phyloP scores from a whole-genome alignment of 2,329 filamentous ascomycete species.

The Xylariaceae sp. region DNA sequence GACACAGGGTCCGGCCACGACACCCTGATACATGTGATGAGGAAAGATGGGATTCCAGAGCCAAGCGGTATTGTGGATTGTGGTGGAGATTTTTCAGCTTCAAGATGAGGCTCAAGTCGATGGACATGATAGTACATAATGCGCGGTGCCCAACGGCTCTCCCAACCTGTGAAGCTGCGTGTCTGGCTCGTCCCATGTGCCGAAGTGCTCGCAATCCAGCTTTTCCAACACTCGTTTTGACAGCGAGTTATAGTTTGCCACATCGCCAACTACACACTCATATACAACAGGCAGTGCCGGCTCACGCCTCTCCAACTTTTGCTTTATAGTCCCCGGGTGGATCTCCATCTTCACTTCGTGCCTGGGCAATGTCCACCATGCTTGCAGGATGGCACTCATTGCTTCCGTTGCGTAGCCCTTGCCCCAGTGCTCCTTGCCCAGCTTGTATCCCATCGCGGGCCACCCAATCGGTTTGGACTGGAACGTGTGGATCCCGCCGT shows the following conservation, averaged over 20 bases:
- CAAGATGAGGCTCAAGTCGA: background rate
- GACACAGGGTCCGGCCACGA: too few species aligned
- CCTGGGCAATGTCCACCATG: conserved; percentile 25
- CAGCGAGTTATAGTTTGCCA: conserved; percentile 20
- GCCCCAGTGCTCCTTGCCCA: conserved; percentile 22
- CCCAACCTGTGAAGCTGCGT: conserved; percentile 23
- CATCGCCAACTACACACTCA: conserved; percentile 20
- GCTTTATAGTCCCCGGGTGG: conserved; percentile 6
- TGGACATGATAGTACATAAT: conserved; percentile 10
- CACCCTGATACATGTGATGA: too few species aligned
- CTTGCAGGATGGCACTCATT: conserved; percentile 17
- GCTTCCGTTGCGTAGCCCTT: conserved; percentile 27
- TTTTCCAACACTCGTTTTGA: conserved; percentile 28
- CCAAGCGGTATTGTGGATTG: too few species aligned
- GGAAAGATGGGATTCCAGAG: too few species aligned
- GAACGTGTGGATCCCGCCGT: conserved; percentile 27
- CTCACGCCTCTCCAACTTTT: background rate
- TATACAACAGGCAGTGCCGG: conserved; percentile 2
- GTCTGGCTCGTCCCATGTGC: conserved; percentile 26
- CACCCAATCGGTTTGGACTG: conserved; percentile 18
- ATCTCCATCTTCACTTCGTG: conserved; percentile 4
- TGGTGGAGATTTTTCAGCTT: background rate
- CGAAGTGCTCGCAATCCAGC: conserved; percentile 25
- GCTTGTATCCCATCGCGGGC: conserved; percentile 28
- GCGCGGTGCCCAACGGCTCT: conserved; percentile 19